Evolutionary conservation across 176 grass and related monocot genomes (phyloP).

Genomic region (Aegilops umbellulata): DNA sequence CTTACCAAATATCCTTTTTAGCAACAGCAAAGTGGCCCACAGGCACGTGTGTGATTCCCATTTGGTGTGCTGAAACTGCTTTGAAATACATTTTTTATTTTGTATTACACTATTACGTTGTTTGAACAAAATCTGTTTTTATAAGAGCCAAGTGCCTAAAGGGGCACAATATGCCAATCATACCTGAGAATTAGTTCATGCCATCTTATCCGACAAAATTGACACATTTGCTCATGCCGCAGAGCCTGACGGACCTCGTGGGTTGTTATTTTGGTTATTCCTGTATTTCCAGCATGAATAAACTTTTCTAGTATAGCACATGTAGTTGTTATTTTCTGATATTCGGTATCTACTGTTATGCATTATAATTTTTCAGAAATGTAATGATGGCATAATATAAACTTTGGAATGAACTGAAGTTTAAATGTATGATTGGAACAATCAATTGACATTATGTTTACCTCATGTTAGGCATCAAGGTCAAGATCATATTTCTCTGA

Average conservation of each 20-base stretch:
- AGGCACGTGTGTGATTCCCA: not conserved
- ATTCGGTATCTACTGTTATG: not conserved
- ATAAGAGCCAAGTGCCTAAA: not conserved
- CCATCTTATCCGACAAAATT: not conserved
- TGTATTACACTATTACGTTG: not conserved
- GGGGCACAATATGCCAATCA: not conserved
- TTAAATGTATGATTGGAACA: not conserved
- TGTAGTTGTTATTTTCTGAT: not conserved
- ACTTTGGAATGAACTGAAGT: not conserved
- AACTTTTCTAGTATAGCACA: not conserved
- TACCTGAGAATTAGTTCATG: not conserved
- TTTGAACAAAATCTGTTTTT: not conserved
- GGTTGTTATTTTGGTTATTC: not conserved
- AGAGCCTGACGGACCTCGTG: not conserved
- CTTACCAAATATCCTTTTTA: not conserved
- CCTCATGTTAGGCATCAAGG: slow-evolving; percentile 55
- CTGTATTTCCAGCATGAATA: not conserved
- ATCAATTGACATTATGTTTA: slow-evolving; percentile 11
- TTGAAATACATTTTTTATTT: not conserved
- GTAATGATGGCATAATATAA: not conserved
- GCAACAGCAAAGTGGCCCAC: not conserved
- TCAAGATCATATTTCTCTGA: slow-evolving; percentile 29
- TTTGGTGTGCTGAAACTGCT: not conserved
- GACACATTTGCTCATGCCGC: not conserved
- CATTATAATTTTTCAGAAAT: not conserved